A percentile compares a stretch with the other conserved stretches of the same genome.
Conservation (phyloP, 257 asterid species). For the Fraxinus quadrangulata region DNA sequence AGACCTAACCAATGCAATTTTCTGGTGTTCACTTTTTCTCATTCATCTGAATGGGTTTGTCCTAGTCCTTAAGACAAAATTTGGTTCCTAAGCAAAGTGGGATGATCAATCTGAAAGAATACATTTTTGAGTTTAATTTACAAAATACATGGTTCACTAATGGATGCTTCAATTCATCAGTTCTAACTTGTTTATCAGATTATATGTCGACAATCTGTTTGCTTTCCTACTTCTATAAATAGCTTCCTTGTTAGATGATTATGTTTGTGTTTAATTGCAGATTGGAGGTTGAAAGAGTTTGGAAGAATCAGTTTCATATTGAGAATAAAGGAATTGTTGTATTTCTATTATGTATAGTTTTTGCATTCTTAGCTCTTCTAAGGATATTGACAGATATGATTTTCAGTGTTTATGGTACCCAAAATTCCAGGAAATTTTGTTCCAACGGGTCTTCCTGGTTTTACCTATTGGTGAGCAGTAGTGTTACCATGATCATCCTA, state of each 20-base stretch:
- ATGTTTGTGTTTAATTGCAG: constrained; percentile 40
- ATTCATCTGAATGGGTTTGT: neutral
- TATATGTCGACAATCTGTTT: neutral
- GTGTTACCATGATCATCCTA: constrained; percentile 46
- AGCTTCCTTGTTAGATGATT: neutral
- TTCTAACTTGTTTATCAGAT: no score
- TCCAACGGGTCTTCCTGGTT: constrained; percentile 66
- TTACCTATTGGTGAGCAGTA: constrained; percentile 59
- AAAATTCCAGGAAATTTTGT: constrained; percentile 67
- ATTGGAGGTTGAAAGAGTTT: constrained; percentile 59
- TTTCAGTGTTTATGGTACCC: constrained; percentile 37
- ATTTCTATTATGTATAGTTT: constrained; percentile 56
- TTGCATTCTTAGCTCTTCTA: constrained; percentile 54
- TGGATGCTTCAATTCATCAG: neutral
- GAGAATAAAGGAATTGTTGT: constrained; percentile 80
- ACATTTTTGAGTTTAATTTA: no score
- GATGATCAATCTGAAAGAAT: no score
- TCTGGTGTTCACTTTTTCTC: neutral
- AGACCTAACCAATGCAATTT: neutral
- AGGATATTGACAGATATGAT: constrained; percentile 49
- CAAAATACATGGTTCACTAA: no score
- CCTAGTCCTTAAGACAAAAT: neutral
- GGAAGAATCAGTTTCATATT: constrained; percentile 62
- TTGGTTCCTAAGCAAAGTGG: neutral
- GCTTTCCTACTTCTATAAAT: neutral